phyloP scores from a whole-genome alignment of 805 yeast genomes.

The Limtongozyma cylindracea region DNA sequence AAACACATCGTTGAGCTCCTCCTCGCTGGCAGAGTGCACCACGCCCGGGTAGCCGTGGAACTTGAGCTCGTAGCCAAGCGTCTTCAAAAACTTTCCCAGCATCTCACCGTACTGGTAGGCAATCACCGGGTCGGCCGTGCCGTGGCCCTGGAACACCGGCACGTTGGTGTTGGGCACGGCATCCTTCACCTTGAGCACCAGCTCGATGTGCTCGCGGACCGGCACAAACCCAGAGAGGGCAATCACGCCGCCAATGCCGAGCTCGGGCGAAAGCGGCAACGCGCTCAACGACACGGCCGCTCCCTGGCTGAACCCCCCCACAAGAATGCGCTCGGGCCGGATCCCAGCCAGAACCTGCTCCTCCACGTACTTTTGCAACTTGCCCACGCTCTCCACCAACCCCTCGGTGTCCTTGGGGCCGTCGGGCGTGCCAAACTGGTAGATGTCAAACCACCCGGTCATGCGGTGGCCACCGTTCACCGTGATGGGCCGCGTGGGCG shows the following conservation, averaged over 20 bases:
- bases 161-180: constrained; percentile 22
- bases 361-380: constrained; percentile 17
- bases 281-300: constrained; percentile 55
- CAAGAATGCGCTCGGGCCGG: constrained; percentile 39
- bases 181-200: constrained; percentile 4
- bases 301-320: constrained; percentile 95
- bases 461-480: constrained; percentile 36
- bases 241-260: constrained; percentile 56
- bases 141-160: constrained; percentile 79
- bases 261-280: constrained; percentile 19
- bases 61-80: constrained; percentile 17
- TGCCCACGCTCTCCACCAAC: constrained; percentile 19
- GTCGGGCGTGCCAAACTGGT: constrained; percentile 20
- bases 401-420: constrained; percentile 27
- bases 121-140: constrained; percentile 51
- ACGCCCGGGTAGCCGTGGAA: constrained; percentile 36
- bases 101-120: constrained; percentile 11
- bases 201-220: constrained; percentile 4
- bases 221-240: constrained; percentile 57
- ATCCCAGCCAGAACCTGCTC: constrained; percentile 27
- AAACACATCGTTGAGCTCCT: constrained; percentile 33
- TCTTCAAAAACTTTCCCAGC: constrained; percentile 18
- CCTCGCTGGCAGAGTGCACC: constrained; percentile 40
- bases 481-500: constrained; percentile 51
- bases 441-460: constrained; percentile 81